Evolutionary conservation across 2,329 filamentous ascomycete genomes (phyloP), one percentile per base, ranked within the genome.

Genomic region (Penicillium sp.): DNA sequence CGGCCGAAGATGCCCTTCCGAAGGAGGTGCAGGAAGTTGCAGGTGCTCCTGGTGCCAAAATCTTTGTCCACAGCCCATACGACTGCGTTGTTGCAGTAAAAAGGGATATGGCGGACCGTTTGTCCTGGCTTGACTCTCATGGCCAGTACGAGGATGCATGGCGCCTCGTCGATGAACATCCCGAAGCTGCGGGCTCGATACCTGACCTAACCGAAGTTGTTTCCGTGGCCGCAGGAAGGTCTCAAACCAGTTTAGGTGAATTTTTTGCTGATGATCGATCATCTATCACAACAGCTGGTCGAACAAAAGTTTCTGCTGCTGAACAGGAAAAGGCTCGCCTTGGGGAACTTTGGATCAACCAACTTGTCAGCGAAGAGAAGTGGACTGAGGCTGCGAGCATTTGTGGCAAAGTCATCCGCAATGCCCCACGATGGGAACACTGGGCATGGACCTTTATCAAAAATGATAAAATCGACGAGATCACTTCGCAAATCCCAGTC

Each of bases 11-110:
- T 27, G 69, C 71, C 60, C 55, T 74, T 45, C 62, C 73, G 21
- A 75, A 75, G 62, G 73, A 78, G 60, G 62, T 76, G 2, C 80
- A 82, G 62, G 81, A 79, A 47, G 78, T 83, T 63, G 77, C 78
- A 19, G 74, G 78, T 6, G 81, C 82, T 10, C 79, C 82, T 38
- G 87, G 87, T 7, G 80, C 88, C 64, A 90, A 97, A 69, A 89
- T 99, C 17, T 97, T 97, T 71, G 91, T 99, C 41, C 92, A 96
- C 69, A 97, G 92, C 67, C 94, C 94, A 0, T 99, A 95, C 70
- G 94, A 99, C 75, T 97, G 93, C 68, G 89, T 97, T n/a, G 79
- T 97, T 54, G 91, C 91, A 0, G 91, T 94, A 2, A 93, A 93
- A 71, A 84, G 94, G 65, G 93, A 96, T 69, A 81, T 96, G 17